phyloP scores from a whole-genome alignment of 1,284 basidiomycete genomes.

The Trichosporon sp. region DNA sequence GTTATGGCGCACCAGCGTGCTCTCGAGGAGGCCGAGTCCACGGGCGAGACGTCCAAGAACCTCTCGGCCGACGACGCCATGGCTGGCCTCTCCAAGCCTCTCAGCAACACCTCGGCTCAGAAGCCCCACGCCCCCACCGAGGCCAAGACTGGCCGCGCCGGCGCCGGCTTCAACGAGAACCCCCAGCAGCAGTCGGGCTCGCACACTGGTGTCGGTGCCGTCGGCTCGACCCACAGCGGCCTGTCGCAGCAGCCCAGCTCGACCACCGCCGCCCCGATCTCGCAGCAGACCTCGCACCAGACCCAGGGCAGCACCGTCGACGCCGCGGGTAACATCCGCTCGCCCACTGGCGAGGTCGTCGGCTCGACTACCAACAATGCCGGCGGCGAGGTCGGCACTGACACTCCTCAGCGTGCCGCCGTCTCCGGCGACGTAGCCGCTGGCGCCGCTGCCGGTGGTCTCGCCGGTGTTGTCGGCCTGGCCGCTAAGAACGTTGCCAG shows the following conservation, averaged over 20 bases:
- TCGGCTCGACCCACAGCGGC: not conserved
- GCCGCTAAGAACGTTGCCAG: conserved; percentile 11
- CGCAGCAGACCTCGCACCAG: not conserved
- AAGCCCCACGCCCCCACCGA: not conserved
- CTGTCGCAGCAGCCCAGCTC: not conserved
- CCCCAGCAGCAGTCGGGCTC: not conserved
- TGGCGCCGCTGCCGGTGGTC: conserved; percentile 8
- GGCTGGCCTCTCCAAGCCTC: not conserved
- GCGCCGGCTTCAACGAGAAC: conserved; percentile 4
- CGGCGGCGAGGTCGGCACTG: conserved; percentile 18
- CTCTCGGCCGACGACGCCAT: conserved; percentile 1
- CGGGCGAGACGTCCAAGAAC: conserved; percentile 2
- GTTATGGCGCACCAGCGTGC: not conserved
- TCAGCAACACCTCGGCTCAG: not conserved
- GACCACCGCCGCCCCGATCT: conserved; percentile 13
- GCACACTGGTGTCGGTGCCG: not conserved
- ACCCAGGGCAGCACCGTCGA: conserved; percentile 7
- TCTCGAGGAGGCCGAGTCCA: conserved; percentile 20
- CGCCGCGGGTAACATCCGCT: conserved; percentile 9
- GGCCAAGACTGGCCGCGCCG: not conserved
- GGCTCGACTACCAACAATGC: conserved; percentile 15
- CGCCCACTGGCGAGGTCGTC: conserved; percentile 4
- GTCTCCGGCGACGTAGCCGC: not conserved
- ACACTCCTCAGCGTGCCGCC: conserved; percentile 17
- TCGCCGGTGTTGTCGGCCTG: conserved; percentile 6